phyloP scores from a whole-genome alignment of 192 early-diverging fungal species.

The Mortierella claussenii region DNA sequence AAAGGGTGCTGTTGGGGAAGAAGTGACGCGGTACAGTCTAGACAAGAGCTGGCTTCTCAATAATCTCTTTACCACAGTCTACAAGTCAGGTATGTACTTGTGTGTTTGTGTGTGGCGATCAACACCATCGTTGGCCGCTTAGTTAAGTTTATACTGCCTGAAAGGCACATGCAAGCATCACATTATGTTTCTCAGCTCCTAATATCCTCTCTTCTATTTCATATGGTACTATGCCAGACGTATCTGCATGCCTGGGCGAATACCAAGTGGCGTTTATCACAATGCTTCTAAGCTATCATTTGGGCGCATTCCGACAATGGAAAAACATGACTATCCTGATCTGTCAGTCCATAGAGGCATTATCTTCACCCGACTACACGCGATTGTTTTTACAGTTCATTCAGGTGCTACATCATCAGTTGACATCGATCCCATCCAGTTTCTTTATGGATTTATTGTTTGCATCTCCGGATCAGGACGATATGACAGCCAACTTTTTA shows the following conservation, averaged over 20 bases:
- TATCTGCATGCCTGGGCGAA: slow-evolving; percentile 66
- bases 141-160: too few relatives aligned
- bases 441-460: slow-evolving; percentile 49
- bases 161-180: too few relatives aligned
- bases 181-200: too few relatives aligned
- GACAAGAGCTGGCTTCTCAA: slow-evolving; percentile 91
- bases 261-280: slow-evolving; percentile 77
- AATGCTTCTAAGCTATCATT: slow-evolving; percentile 59
- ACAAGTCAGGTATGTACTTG: slow-evolving; percentile 54
- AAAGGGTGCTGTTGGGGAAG: slow-evolving; percentile 67
- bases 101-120: background rate
- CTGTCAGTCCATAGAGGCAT: slow-evolving; percentile 48
- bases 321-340: slow-evolving; percentile 69
- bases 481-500: slow-evolving; percentile 41
- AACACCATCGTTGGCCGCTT: too few relatives aligned
- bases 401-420: slow-evolving; percentile 27
- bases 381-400: slow-evolving; percentile 19
- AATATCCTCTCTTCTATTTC: too few relatives aligned
- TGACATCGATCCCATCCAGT: slow-evolving; percentile 40
- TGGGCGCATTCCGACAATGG: slow-evolving; percentile 58
- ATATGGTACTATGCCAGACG: slow-evolving; percentile 61
- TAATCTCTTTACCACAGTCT: slow-evolving; percentile 59
- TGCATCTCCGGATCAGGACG: slow-evolving; percentile 26
- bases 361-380: slow-evolving; percentile 20
- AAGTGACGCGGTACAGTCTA: slow-evolving; percentile 80